Evolutionary conservation across 495 filamentous ascomycete genomes (phyloP).

Genomic region (Penicillium angulare): DNA sequence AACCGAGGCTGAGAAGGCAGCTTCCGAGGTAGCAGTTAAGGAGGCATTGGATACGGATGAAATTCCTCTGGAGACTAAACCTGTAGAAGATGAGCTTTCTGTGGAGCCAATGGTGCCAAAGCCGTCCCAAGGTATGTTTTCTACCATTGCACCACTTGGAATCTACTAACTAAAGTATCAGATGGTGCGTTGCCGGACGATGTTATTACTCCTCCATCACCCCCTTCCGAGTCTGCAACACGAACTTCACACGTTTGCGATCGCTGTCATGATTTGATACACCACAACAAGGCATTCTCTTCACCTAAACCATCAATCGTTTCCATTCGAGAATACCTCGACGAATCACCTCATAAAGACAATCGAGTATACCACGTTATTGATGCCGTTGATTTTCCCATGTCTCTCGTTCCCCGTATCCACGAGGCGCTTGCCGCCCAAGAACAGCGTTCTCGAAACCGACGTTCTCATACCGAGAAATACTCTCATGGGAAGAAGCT

Average conservation of each 20-base stretch:
- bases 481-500: slow-evolving; percentile 62
- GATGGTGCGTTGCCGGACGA: slow-evolving; percentile 41
- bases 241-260: slow-evolving; percentile 62
- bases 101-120: slow-evolving; percentile 9
- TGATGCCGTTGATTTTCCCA: slow-evolving; percentile 96
- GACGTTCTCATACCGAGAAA: slow-evolving; percentile 61
- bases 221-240: slow-evolving; percentile 11
- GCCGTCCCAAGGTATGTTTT: slow-evolving; percentile 21
- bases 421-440: slow-evolving; percentile 56
- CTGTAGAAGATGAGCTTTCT: neutral
- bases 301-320: slow-evolving; percentile 75
- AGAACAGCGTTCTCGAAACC: slow-evolving; percentile 71
- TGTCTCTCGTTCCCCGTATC: slow-evolving; percentile 76
- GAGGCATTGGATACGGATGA: no score
- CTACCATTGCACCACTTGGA: neutral
- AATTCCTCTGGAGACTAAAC: no score
- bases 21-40: slow-evolving; percentile 9
- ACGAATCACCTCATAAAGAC: slow-evolving; percentile 76
- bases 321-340: slow-evolving; percentile 75
- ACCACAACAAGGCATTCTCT: slow-evolving; percentile 67
- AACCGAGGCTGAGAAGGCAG: slow-evolving; percentile 38
- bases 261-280: slow-evolving; percentile 76
- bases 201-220: slow-evolving; percentile 22
- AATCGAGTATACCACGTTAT: slow-evolving; percentile 97
- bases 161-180: slow-evolving; percentile 1